phyloP scores from a whole-genome alignment of 2,329 filamentous ascomycete species.

The Colletotrichum horii region DNA sequence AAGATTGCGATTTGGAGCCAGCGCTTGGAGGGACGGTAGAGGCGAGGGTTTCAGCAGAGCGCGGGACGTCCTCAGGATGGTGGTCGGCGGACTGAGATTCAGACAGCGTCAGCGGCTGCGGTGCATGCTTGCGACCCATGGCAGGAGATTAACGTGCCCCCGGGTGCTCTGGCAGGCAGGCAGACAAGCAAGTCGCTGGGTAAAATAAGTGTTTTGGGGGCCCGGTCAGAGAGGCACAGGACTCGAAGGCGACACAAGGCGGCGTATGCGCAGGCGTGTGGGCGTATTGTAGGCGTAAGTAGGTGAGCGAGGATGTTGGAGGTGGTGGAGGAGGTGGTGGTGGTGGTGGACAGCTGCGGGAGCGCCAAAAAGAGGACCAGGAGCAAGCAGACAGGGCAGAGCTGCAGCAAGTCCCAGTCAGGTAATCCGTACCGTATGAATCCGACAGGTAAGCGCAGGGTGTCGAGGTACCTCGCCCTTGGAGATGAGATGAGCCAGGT shows the following conservation, averaged over 20 bases:
- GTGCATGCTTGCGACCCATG: conserved; percentile 65
- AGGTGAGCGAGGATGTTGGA: background rate
- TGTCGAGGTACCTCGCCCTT: background rate
- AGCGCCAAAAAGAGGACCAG: background rate
- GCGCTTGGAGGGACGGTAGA: conserved; percentile 33
- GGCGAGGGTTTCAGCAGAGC: conserved; percentile 34
- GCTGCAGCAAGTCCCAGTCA: background rate
- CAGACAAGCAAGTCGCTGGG: background rate
- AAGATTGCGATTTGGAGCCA: conserved; percentile 44
- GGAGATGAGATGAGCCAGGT: background rate
- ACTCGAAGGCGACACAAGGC: background rate
- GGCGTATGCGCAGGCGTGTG: background rate
- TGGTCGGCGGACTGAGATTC: conserved; percentile 39
- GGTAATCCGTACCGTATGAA: conserved; percentile 15
- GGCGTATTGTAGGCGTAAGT: background rate
- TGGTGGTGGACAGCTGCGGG: background rate
- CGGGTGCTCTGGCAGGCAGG: background rate
- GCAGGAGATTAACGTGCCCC: conserved; percentile 17
- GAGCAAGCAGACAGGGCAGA: background rate
- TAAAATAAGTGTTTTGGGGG: conserved; percentile 18
- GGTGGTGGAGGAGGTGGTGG: background rate
- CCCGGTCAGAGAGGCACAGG: conserved; percentile 15
- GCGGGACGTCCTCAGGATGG: conserved; percentile 30
- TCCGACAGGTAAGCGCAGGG: background rate
- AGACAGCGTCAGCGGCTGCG: conserved; percentile 61